Evolutionary conservation across 176 grass and related monocot genomes (phyloP).

Genomic region (Raddia distichophylla): DNA sequence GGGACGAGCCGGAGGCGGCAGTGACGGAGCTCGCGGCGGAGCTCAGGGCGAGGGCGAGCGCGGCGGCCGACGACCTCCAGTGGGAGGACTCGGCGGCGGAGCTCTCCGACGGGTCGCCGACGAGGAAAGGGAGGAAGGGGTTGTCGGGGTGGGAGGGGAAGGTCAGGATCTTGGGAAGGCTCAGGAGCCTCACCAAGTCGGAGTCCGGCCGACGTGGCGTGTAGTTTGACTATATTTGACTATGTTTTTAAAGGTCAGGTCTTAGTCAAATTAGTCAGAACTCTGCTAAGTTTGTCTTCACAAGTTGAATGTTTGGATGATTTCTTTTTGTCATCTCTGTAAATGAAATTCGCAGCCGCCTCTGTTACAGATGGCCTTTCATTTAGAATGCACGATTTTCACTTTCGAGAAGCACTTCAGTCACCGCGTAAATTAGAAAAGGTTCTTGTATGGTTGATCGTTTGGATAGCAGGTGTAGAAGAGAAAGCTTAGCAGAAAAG

Average conservation of each 20-base stretch:
- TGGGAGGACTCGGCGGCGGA: conserved; percentile 65
- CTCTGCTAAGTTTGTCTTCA: neutral
- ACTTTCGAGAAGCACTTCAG: too few species aligned
- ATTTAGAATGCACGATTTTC: neutral
- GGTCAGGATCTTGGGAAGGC: conserved; percentile 81
- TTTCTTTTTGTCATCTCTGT: neutral
- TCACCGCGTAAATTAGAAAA: too few species aligned
- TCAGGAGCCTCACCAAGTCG: conserved; percentile 90
- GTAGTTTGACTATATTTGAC: conserved; percentile 39
- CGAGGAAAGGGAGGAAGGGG: conserved; percentile 68
- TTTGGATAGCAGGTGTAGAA: too few species aligned
- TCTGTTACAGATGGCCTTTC: neutral
- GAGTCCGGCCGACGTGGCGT: conserved; percentile 81
- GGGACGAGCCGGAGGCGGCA: conserved; percentile 69
- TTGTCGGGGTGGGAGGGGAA: conserved; percentile 76
- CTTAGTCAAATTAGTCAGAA: neutral
- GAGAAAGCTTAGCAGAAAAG: too few species aligned
- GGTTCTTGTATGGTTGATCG: too few species aligned
- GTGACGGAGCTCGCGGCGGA: conserved; percentile 71
- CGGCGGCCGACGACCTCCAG: conserved; percentile 34
- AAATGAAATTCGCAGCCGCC: neutral
- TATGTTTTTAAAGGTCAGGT: conserved; percentile 24
- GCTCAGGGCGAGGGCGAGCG: conserved; percentile 54
- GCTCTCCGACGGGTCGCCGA: conserved; percentile 79
- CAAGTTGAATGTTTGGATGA: neutral